Percentiles rank a stretch among this genome's conserved stretches.
Evolutionary conservation across 345 rosid genomes (phyloP).

Genomic region (Eucalyptus marginata): DNA sequence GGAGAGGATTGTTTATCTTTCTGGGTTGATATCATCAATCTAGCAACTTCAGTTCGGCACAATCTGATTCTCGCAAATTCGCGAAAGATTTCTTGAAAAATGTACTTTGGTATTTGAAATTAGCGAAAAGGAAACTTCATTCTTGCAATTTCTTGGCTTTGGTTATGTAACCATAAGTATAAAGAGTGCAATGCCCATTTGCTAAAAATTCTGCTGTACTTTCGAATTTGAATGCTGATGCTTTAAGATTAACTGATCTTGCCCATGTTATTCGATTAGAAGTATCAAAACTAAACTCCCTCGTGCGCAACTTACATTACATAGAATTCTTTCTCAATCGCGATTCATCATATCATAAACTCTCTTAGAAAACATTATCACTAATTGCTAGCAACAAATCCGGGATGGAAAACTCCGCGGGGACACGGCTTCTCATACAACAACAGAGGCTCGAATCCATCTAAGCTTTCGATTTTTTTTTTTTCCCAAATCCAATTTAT

Average conservation of each 20-base stretch:
- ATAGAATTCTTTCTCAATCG: neutral
- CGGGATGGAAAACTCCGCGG: neutral
- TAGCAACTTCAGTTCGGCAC: neutral
- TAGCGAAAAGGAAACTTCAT: neutral
- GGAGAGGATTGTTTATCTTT: neutral
- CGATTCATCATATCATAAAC: neutral
- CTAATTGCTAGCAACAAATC: neutral
- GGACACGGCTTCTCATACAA: neutral
- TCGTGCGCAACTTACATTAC: rapidly evolving
- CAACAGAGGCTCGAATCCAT: neutral
- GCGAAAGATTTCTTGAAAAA: rapidly evolving
- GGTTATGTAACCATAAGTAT: neutral
- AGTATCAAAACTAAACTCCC: neutral
- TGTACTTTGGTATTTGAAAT: neutral
- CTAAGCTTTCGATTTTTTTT: neutral
- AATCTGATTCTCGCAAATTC: neutral
- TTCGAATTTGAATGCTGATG: neutral
- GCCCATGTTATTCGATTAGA: neutral
- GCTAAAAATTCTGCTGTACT: neutral
- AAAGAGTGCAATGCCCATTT: neutral
- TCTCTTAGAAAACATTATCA: neutral
- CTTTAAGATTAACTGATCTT: neutral
- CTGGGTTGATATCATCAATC: neutral
- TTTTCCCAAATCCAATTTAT: neutral
- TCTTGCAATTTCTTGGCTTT: neutral